Evolutionary conservation across 306 rosid genomes (phyloP), one percentile per base, ranked within the genome.

Genomic region (Erythrophleum fordii): DNA sequence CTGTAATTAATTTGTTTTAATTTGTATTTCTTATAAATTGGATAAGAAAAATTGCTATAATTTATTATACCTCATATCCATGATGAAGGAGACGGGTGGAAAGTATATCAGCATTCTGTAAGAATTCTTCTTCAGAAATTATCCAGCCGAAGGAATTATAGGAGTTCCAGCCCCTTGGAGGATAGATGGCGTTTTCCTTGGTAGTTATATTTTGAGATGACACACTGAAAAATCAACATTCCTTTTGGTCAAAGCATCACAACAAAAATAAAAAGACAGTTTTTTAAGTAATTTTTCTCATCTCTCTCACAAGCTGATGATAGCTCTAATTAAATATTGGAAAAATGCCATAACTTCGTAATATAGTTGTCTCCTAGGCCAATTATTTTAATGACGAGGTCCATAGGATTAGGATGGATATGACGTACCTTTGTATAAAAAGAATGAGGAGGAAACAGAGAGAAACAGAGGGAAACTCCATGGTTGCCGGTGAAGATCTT

Each of bases 151-250:
- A 93, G 12, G 91, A 77, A 82, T 93, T 91, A 26, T 90, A 93
- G 11, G 98, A 93, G 80, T 93, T 91, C 98, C 98, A 93, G 79
- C 97, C 98, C 81, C 93, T 90, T 67, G 97, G 97, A 18, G 98
- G 98, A 49, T 62, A 23, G 31, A 59, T 65, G 1, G 88, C 93
- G n/a, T n/a, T n/a, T n/a, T n/a, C n/a, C n/a, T n/a, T n/a, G n/a
- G n/a, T n/a, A n/a, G n/a, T n/a, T n/a, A n/a, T n/a, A 59, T 60
- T 88, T 77, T 85, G 52, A 16, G 91, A 73, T 8, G 29, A 76
- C 39, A 86, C 91, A 72, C 97, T 91, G 82, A 37, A 44, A 69
- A 58, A 23, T 14, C 53, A 46, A 68, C 3, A 59, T 34, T 29
- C 20, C 9, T n/a, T 11, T 46, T 11, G 12, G 61, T 53, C 58